Percentiles rank a stretch among this genome's conserved stretches.
Evolutionary conservation across 2,329 filamentous ascomycete genomes (phyloP).

Genomic region (Domatiomyces globalis): DNA sequence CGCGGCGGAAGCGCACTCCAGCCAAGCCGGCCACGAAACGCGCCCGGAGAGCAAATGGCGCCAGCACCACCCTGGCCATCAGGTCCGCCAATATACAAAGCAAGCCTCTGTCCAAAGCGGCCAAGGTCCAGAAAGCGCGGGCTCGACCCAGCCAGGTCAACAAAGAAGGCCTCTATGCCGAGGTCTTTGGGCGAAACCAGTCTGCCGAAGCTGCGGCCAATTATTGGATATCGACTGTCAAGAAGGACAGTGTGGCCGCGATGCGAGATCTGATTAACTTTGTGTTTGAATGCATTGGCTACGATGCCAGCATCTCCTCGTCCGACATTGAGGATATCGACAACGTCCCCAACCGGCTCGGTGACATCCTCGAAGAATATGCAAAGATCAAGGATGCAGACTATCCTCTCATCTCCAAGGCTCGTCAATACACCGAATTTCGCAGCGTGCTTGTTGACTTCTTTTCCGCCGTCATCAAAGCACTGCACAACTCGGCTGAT

Average conservation of each 20-base stretch:
- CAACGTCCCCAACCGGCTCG: conserved; percentile 61
- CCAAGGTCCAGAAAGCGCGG: conserved; percentile 37
- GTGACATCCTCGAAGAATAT: conserved; percentile 78
- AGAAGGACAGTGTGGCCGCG: conserved; percentile 40
- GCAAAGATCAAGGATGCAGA: conserved; percentile 72
- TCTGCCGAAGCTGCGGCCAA: conserved; percentile 42
- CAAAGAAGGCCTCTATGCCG: conserved; percentile 45
- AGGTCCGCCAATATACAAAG: conserved; percentile 35
- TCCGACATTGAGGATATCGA: conserved; percentile 85
- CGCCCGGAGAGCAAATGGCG: conserved; percentile 38
- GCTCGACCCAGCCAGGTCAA: conserved; percentile 39
- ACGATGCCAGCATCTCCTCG: conserved; percentile 59
- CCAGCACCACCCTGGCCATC: conserved; percentile 38
- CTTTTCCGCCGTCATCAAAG: conserved; percentile 59
- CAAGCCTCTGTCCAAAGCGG: conserved; percentile 23
- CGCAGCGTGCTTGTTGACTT: conserved; percentile 64
- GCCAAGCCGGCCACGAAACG: conserved; percentile 39
- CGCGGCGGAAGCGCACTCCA: conserved; percentile 23
- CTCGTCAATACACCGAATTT: conserved; percentile 63
- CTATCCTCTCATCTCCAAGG: conserved; percentile 77
- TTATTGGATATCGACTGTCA: conserved; percentile 44
- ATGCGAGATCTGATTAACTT: conserved; percentile 49
- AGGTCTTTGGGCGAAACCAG: conserved; percentile 44
- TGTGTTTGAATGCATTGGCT: conserved; percentile 57
- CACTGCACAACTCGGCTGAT: conserved; percentile 66